Evolutionary conservation across 257 asterid genomes (phyloP), one percentile per base, ranked within the genome.

Genomic region (Hygrophila difformis): DNA sequence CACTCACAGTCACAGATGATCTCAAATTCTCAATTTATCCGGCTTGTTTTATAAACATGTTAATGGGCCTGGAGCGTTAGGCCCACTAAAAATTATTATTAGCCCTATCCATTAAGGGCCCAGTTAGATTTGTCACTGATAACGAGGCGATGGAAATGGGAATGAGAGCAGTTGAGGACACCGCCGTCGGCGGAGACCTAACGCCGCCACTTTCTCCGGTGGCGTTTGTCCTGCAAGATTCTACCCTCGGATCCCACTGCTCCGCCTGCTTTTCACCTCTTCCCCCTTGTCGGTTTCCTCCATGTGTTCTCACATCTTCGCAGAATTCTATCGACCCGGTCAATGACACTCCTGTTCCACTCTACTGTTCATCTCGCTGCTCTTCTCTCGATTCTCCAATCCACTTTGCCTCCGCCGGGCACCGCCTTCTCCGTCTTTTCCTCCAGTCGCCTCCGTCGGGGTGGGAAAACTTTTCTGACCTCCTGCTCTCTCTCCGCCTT

Each of bases 401-500:
- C 57, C 82, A 75, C 57, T 57, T 45, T 68, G 72, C 76, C 66
- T 76, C 94, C 53, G 63, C 66, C n/a, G 85, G 77, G 38, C 49
- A 11, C 55, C 74, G 47, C 23, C 70, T 74, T 41, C 70, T 64
- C 37, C 49, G 57, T 15, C 62, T 47, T 23, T 28, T 69, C 55
- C 43, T 12, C 58, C 66, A 24, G 18, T 63, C 69, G 16, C 69
- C 57, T 44, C 41, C 51, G 36, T 31, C 72, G 61, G 6, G 64
- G 47, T 70, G 46, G 66, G 45, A 52, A 11, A 64, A 62, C 31
- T 65, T 93, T 61, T 33, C 86, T 39, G 80, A 70, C 58, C 78
- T 76, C 74, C 89, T 94, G 58, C 78, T 82, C 67, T 49, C 87
- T 37, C 91, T 80, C 55, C 91, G 94, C 51, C 82, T 87, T 21